Base-by-base conservation (phyloP, 768 basidiomycete genomes). In the Rhodotorula graminis region DNA sequence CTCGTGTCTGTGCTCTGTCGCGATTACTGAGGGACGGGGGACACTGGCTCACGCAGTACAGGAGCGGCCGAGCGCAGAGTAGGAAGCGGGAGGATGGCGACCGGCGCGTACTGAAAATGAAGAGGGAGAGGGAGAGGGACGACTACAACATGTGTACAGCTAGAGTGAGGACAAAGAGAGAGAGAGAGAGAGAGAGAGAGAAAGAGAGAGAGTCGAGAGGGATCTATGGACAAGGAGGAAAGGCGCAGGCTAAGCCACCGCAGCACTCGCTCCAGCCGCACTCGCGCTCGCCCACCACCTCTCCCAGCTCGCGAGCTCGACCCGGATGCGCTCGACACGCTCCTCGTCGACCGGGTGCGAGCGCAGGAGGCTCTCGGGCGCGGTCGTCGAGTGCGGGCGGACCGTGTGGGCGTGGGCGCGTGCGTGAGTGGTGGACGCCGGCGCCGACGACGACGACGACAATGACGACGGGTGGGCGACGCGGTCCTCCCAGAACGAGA, bases 401-500 rank as follows among this genome's bases (percentile, higher is more conserved):
- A 61, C 7, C 40, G 60, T 44, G 46, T 82, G 82, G 53, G 85
- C 47, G 67, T 72, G 42, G 64, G 78, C 73, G 58, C 77, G 75
- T 49, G 77, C 55, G 5, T 73, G 12, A 2, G 66, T 29, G 25
- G 50, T 16, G 11, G 65, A 37, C 19, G n/a, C n/a, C n/a, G n/a
- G n/a, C n/a, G n/a, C n/a, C n/a, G 71, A 31, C 21, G 61, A 49
- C 8, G 59, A 2, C 33, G 70, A 37, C 0, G 58, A 19, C 1
- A 33, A 21, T 16, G 64, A 10, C 15, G 56, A 16, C 8, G 31
- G 49, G 52, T 3, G 60, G 44, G 19, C 5, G 57, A 64, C 31
- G 80, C 82, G 78, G 27, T 78, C 71, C 63, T 92, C 88, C 91
- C 94, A 97, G 80, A 96, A 95, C 23, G 82, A 83, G 57, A 93